Base-by-base conservation (phyloP, 208 protist species). In the Trypanosoma scelopori region DNA sequence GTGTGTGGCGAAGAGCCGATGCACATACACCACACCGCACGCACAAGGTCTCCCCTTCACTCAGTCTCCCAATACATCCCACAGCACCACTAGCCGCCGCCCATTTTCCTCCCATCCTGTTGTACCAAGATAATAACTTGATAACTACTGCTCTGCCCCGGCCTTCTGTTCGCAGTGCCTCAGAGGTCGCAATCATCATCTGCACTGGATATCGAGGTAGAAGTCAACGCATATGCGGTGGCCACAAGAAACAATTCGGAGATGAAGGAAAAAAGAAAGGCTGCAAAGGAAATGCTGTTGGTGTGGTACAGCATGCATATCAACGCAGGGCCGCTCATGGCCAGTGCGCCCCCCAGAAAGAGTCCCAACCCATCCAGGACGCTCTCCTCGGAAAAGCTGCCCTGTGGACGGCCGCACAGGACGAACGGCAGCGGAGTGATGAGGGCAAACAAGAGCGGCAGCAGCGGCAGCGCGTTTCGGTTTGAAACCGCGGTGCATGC, bases 231-330 rank as follows among this genome's bases (percentile, higher is more conserved):
- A 18, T 15, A 56, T 16, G 45, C 52, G 37, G 61, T 70, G 3
- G 16, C 0, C 20, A 20, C 51, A 6, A 76, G 23, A 70, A 23
- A 68, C 16, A 1, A 71, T 81, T 61, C 76, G 59, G 59, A 76
- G 49, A 3, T 45, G 1, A 91, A 46, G 30, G 80, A 85, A 6
- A 91, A 51, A 15, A 58, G 28, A 47, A 92, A 72, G 16, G 85
- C 81, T 5, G 43, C 42, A 0, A 71, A 65, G 20, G 69, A 69
- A 28, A 91, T 86, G 12, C 77, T 43, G 30, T 68, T 55, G 22
- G 72, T 81, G 76, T 89, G 81, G 64, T 84, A 89, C 37, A 92
- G 42, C 37, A 95, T 77, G 51, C 84, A 27, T 0, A 74, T 74
- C 18, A 89, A 30, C 16, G 76, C 74, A 15, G 89, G 89, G 4